Evolutionary conservation across 2,329 filamentous ascomycete genomes (phyloP).

Genomic region (Aspergillus costaricaensis): DNA sequence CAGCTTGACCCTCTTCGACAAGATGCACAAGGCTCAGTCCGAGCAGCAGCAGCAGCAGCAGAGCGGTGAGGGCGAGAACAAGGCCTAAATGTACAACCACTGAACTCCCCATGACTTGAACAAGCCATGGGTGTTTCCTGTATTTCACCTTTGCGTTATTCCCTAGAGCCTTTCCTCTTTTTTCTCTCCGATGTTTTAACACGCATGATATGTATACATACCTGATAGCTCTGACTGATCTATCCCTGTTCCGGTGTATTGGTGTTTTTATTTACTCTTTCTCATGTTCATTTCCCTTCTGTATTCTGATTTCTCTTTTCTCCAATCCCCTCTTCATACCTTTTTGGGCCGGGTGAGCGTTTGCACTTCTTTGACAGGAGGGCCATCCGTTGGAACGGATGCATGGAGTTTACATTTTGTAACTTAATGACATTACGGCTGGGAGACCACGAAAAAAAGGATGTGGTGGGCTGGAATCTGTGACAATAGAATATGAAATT

Average conservation of each 20-base stretch:
- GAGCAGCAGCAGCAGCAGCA: slow-evolving; percentile 62
- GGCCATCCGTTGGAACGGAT: slow-evolving; percentile 24
- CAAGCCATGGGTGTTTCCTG: slow-evolving; percentile 13
- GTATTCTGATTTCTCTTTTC: slow-evolving; percentile 15
- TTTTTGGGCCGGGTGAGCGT: slow-evolving; percentile 23
- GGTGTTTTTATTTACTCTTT: slow-evolving; percentile 36
- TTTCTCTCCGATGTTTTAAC: slow-evolving; percentile 29
- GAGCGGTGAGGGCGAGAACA: slow-evolving; percentile 63
- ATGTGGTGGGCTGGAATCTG: slow-evolving; percentile 38
- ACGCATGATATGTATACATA: slow-evolving; percentile 43
- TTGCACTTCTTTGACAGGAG: slow-evolving; percentile 18
- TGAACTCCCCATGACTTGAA: slow-evolving; percentile 18
- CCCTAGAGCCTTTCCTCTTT: slow-evolving; percentile 31
- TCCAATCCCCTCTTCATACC: slow-evolving; percentile 25
- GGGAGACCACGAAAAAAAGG: slow-evolving; percentile 37
- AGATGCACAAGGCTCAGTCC: slow-evolving; percentile 96
- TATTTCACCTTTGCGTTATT: slow-evolving; percentile 27
- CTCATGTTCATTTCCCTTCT: slow-evolving; percentile 16
- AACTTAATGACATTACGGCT: slow-evolving; percentile 45
- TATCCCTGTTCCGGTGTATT: slow-evolving; percentile 36
- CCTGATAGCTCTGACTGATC: slow-evolving; percentile 29
- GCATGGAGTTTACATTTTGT: slow-evolving; percentile 38
- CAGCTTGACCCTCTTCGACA: slow-evolving; percentile 95
- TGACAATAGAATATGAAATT: slow-evolving; percentile 45
- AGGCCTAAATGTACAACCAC: slow-evolving; percentile 53